These are phyloP conservation scores for Achaetomium macrosporum DNA, from an alignment of 2,329 filamentous ascomycete genomes.

Conservation along the genomic window DNA sequence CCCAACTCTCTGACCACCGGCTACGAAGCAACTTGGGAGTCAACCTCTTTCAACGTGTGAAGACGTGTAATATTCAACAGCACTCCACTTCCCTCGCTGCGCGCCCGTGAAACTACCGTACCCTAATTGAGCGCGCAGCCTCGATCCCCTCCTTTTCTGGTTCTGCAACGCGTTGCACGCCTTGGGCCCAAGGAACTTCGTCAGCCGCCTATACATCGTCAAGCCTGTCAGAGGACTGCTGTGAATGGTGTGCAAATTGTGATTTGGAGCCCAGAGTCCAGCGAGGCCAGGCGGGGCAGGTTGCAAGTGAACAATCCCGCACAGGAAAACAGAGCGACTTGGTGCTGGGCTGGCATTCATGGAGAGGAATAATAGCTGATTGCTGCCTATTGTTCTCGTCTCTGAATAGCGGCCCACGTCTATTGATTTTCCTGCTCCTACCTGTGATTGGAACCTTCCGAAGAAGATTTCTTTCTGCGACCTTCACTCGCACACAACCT, in stretches of 20 bases:
- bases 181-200: not conserved
- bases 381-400: conserved; percentile 15
- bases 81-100: too few species aligned
- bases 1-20: too few species aligned
- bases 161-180: not conserved
- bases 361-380: conserved; percentile 16
- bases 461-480: conserved; percentile 1
- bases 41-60: too few species aligned
- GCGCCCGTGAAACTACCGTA: too few species aligned
- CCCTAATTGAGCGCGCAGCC: too few species aligned
- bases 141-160: too few species aligned
- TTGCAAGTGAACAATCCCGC: conserved; percentile 2
- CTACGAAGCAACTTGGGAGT: too few species aligned
- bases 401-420: conserved; percentile 12
- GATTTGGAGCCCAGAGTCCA: conserved; percentile 6
- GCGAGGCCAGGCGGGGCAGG: conserved; percentile 4
- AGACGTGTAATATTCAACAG: too few species aligned
- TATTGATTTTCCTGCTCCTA: conserved; percentile 4
- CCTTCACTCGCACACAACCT: not conserved
- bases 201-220: not conserved
- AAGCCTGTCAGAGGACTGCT: not conserved
- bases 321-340: not conserved
- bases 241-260: conserved; percentile 17
- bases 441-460: conserved; percentile 9
- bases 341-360: conserved; percentile 4